Base-by-base conservation (phyloP, 164 flowering plant genomes). In the Tetrastigma voinierianum region DNA sequence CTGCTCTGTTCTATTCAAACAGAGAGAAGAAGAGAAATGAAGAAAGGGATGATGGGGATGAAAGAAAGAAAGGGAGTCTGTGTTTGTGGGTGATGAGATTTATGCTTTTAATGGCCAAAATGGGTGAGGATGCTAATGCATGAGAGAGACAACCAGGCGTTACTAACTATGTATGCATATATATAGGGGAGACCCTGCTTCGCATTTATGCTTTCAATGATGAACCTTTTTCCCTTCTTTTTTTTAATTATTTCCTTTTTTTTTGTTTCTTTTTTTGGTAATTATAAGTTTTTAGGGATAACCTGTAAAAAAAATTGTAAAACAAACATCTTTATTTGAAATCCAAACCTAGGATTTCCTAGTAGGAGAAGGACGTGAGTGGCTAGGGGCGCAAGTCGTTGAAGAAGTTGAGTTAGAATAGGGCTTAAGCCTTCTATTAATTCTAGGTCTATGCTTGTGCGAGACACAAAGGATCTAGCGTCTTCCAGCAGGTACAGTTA, bases 141-240 rank as follows among this genome's bases (percentile, higher is more conserved):
- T 48, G 48, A 51, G 59, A 25, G 62, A 23, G 51, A 44, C 20
- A 10, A 60, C 63, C 68, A 67, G 67, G 76, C 68, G 68, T 67
- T 67, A 52, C 49, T 17, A 67, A 64, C 76, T 72, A 72, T 68
- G n/a, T n/a, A n/a, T n/a, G n/a, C n/a, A 63, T 32, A 32, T 32
- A 32, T 1, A 46, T n/a, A n/a, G n/a, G 21, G 59, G 63, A 14
- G 51, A 62, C 64, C 67, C 75, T 67, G 58, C 57, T 44, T 62
- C 53, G 67, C 59, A 67, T 72, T 72, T 67, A 67, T 67, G 57
- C 75, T 64, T 53, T 45, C 67, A 65, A 67, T 57, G 74, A 10
- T 14, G 59, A 49, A 40, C n/a, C n/a, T n/a, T 58, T 58, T 58
- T 58, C 24, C 17, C 6, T 7, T 32, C 16, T 24, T 40, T 32